Evolutionary conservation across 2,329 filamentous ascomycete genomes (phyloP), one percentile per base, ranked within the genome.

Genomic region (Aspergillus fischeri): DNA sequence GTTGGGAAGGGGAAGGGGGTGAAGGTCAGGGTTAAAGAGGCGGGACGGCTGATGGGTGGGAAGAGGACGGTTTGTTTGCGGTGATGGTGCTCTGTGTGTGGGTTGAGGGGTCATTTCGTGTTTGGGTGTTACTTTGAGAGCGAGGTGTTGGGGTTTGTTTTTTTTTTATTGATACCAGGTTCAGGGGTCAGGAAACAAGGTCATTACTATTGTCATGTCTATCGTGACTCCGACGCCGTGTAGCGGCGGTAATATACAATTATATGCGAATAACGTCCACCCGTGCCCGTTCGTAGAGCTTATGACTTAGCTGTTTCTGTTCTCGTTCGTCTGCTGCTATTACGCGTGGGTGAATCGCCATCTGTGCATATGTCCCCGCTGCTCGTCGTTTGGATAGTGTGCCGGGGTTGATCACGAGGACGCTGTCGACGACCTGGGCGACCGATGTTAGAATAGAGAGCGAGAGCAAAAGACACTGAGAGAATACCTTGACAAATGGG

Each of bases 391-490:
- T 97, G 17, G 91, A 94, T 35, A 96, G 77, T 51, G 86, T 87
- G 4, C 94, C 93, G 0, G 94, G 93, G 72, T 99, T 99, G 68
- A 99, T 88, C 11, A 92, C 86, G 6, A 97, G 76, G 0, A 97
- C 92, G 64, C 88, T 91, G 68, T 97, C 91, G 10, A 97, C 87
- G 45, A 97, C 91, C 92, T 96, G 64, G 1, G 57, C 6, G 25
- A 24, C 9, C 9, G 51, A 61, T 29, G 61, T 51, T 11, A 45
- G 41, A n/a, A 24, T 10, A 29, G 14, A 51, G 8, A 52, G 29
- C 6, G 7, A 24, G 21, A 4, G 20, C 3, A 27, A 24, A 9
- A 21, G 24, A 11, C 10, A 50, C 10, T 8, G 10, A 10, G 6
- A 27, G 70, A 82, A 64, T 79, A 94, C 92, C 84, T 90, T 95